Base-by-base conservation (phyloP, 164 flowering plant genomes). In the Umbilicus rupestris region DNA sequence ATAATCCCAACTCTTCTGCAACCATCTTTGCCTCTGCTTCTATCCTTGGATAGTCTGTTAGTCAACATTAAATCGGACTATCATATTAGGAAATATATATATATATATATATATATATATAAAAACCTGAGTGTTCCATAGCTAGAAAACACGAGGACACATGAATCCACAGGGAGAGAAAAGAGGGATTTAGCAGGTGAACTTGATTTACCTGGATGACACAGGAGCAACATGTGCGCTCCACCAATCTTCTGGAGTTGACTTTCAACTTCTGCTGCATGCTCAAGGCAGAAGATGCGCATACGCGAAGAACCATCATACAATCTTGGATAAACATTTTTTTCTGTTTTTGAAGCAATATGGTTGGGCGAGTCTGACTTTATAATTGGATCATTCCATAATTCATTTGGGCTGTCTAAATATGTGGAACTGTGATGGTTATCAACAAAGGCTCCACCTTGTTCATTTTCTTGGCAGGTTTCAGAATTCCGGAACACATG, bases 231-330 rank as follows among this genome's bases (percentile, higher is more conserved):
- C 39, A 92, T 79, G 66, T 83, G 79, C 30, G 78, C 91, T 66
- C 97, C 97, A 68, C 99, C 99, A 20, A 88, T 75, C 28, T 79
- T 76, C 66, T 83, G 82, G 72, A 95, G 94, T 74, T 80, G 86
- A 73, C 86, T 78, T 63, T 90, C 89, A 31, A 87, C 89, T 77
- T 95, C 92, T 66, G 82, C 67, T 30, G 99, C 99, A 84, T 95
- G 99, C 74, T 95, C 92, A 63, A 95, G 96, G 77, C 99, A 95
- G 72, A 95, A 95, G 39, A 92, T 77, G 78, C 88, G 97, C 86
- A 83, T 73, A 70, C 91, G 79, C 20, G 88, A 87, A 70, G 88
- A 87, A 71, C 89, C 96, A 42, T 77, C 87, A 70, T 85, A 81
- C 66, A 81, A 75, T 69, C 74, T 76, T 70, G 78, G 74, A 62